A percentile compares a stretch with the other conserved stretches of the same genome.
Conservation (phyloP, 495 filamentous ascomycete genomes). For the Clohesyomyces aquaticus region DNA sequence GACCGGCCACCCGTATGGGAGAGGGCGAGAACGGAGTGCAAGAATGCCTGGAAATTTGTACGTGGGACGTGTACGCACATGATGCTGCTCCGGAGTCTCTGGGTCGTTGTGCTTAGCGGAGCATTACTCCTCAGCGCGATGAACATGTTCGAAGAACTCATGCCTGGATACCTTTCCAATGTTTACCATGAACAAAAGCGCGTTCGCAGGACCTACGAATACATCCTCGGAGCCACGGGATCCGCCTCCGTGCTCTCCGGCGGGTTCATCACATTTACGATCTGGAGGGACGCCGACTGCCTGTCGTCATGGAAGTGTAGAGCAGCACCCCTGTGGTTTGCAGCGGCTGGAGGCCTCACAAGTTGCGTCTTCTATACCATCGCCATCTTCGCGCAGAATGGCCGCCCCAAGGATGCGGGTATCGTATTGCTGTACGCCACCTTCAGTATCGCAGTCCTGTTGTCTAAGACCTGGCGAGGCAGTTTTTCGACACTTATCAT, state of each 20-base stretch:
- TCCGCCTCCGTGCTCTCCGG: slow-evolving; percentile 43
- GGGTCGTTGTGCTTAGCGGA: slow-evolving; percentile 41
- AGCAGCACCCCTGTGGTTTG: slow-evolving; percentile 41
- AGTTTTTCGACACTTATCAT: slow-evolving; percentile 39
- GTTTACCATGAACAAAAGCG: slow-evolving; percentile 6
- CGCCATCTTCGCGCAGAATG: slow-evolving; percentile 41
- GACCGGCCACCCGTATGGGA: too few species aligned
- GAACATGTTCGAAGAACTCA: slow-evolving; percentile 37
- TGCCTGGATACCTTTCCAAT: neutral
- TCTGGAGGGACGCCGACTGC: slow-evolving; percentile 10
- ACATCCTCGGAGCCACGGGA: slow-evolving; percentile 46
- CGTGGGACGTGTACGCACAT: slow-evolving; percentile 36
- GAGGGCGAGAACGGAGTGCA: slow-evolving; percentile 32
- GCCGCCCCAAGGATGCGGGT: slow-evolving; percentile 29
- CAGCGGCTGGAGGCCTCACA: slow-evolving; percentile 47
- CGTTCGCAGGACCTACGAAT: slow-evolving; percentile 42
- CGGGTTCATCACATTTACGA: slow-evolving; percentile 39
- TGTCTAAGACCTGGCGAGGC: slow-evolving; percentile 48
- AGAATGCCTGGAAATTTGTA: slow-evolving; percentile 26
- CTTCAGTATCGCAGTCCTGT: slow-evolving; percentile 43
- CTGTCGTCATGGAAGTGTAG: slow-evolving; percentile 28
- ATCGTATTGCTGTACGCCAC: slow-evolving; percentile 42
- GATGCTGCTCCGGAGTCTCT: slow-evolving; percentile 44
- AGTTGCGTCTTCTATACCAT: slow-evolving; percentile 44
- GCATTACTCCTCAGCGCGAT: slow-evolving; percentile 40